Evolutionary conservation across 2,329 filamentous ascomycete species (phyloP), one percentile per base, ranked within the genome.

Genomic region (Xylariaceae sp.): DNA sequence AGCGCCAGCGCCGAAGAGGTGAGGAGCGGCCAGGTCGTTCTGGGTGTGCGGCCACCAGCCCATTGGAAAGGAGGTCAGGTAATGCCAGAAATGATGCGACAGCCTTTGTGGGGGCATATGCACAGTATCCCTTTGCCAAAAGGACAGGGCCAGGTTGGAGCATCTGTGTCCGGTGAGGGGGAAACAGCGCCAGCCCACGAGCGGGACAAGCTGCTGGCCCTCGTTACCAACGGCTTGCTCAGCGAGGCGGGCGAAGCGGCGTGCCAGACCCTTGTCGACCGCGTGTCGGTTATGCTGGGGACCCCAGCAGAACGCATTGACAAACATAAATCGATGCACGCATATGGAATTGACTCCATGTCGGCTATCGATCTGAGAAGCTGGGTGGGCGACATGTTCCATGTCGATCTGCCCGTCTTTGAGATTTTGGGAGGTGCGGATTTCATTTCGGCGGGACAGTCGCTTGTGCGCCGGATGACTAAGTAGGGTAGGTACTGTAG

Each of bases 121-220:
- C 48, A 53, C 42, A 49, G 53, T 40, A 14, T 22, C 33, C 64
- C 62, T 62, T 39, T 67, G 63, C 49, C 56, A 66, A 18, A 62
- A 65, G 19, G 33, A 51, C 7, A 18, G 51, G 3, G 46, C 66
- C 14, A 46, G 58, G 12, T 47, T 58, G 17, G 41, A 50, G 17
- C 54, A 14, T 35, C 32, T 62, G 12, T 53, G 57, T 10, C 39
- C 47, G 39, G 12, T 41, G n/a, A n/a, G n/a, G n/a, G n/a, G n/a
- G n/a, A n/a, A n/a, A 17, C 38, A 7, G 38, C 9, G 15, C 15
- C 38, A 11, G 17, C 7, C 38, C 38, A 15, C 38, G 38, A 39
- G 17, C 38, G 38, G 15, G 38, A 39, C 10, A 39, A 7, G 9
- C 11, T 38, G 9, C 22, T 12, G 14, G 31, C 12, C 11, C 32